These are phyloP conservation scores for Candida anutae DNA, from an alignment of 1,139 yeast genomes.

Conservation along the genomic window DNA sequence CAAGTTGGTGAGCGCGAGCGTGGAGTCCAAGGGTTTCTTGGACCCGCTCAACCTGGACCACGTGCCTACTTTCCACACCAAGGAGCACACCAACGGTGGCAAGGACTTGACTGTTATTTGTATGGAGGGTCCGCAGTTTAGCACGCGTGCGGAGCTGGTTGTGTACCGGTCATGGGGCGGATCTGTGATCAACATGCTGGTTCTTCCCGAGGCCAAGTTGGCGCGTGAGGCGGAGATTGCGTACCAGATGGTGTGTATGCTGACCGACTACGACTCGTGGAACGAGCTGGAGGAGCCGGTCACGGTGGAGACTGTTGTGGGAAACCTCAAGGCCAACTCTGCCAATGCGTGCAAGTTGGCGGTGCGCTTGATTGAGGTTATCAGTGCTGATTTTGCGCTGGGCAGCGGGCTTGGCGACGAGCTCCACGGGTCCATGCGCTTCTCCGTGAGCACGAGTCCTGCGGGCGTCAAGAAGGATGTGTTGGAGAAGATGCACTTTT, in stretches of 20 bases:
- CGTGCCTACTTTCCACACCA: constrained; percentile 49
- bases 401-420: constrained; percentile 58
- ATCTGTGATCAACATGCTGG: constrained; percentile 92
- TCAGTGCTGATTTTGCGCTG: constrained; percentile 37
- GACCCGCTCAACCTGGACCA: constrained; percentile 33
- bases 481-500: constrained; percentile 70
- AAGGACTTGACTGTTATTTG: constrained; percentile 82
- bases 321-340: constrained; percentile 80
- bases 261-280: constrained; percentile 99
- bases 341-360: constrained; percentile 80
- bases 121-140: constrained; percentile 99
- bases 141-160: constrained; percentile 94
- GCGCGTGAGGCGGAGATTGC: constrained; percentile 97
- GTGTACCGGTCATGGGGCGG: constrained; percentile 90
- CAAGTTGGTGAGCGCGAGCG: constrained; percentile 51
- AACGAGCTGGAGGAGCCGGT: constrained; percentile 92
- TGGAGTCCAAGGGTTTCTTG: constrained; percentile 46
- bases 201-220: constrained; percentile 89
- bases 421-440: constrained; percentile 71
- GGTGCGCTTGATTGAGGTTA: constrained; percentile 54
- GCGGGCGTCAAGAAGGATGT: constrained; percentile 66
- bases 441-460: constrained; percentile 73
- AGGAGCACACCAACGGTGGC: constrained; percentile 35
- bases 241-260: constrained; percentile 98
- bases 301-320: constrained; percentile 92